Percentiles rank a stretch among this genome's conserved stretches.
phyloP scores from a whole-genome alignment of 2,329 filamentous ascomycete species.

The Penicillium thymicola region DNA sequence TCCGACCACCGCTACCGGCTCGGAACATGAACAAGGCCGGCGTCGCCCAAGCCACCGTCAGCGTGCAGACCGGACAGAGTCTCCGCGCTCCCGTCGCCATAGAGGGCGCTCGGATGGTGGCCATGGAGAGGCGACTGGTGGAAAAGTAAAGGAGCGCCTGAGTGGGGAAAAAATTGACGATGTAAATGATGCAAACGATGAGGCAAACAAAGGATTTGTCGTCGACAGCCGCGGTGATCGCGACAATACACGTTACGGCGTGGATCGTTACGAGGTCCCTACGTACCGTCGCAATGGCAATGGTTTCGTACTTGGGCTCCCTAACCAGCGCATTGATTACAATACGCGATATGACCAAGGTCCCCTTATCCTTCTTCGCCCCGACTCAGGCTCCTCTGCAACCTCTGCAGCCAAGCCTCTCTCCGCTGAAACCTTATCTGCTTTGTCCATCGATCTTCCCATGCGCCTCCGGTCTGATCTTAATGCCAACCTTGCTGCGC shows the following conservation, averaged over 20 bases:
- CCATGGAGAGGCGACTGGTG: too few species aligned
- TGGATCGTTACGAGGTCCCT: conserved; percentile 68
- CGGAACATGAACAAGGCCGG: conserved; percentile 16
- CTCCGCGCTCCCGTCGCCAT: not conserved
- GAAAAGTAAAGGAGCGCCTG: not conserved
- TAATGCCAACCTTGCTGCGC: not conserved
- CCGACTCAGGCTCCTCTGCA: not conserved
- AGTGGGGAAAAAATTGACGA: not conserved
- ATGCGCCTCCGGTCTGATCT: not conserved
- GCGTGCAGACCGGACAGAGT: not conserved
- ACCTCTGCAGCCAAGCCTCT: not conserved
- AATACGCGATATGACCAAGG: conserved; percentile 47
- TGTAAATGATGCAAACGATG: not conserved
- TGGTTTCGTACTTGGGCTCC: conserved; percentile 68
- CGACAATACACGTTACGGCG: conserved; percentile 71
- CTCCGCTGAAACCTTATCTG: not conserved
- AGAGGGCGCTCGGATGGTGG: not conserved
- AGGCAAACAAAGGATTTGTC: conserved; percentile 44
- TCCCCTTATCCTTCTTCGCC: conserved; percentile 34
- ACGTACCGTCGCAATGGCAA: conserved; percentile 65
- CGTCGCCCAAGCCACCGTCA: conserved; percentile 16
- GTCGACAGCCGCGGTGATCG: conserved; percentile 74
- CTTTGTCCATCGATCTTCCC: not conserved
- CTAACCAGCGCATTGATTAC: conserved; percentile 63
- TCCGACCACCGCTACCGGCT: conserved; percentile 19